Evolutionary conservation across 2,329 filamentous ascomycete species (phyloP), one percentile per base, ranked within the genome.

Genomic region (Graphilbum fragrans): DNA sequence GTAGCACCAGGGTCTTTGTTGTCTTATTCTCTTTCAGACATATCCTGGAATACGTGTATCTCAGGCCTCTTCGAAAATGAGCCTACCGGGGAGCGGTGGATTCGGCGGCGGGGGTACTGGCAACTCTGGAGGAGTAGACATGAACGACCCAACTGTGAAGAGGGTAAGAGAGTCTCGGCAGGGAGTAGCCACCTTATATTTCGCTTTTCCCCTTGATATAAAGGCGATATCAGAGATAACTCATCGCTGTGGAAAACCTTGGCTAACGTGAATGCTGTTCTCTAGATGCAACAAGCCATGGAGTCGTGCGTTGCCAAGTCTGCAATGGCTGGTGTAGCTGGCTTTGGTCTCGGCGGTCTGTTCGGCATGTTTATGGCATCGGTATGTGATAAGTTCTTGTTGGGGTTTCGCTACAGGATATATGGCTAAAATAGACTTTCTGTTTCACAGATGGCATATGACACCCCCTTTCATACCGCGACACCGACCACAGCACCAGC

Each of bases 291-390:
- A 70, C 63, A 69, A 20, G 77, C 78, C 35, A 94, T 95, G 86
- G 88, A 96, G 62, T 93, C 86, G 27, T 98, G 92, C 58, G 77
- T 82, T 20, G 80, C 80, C 44, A 98, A 98, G 63, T 84, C 86
- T 17, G 80, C 77, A 52, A 82, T 98, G 64, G 84, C 88, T 0
- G 92, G 90, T 43, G 85, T 82, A 20, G 93, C 93, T 77, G 92
- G 92, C 16, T 95, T 95, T 55, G 92, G 81, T 31, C 80, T 98
- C 50, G 92, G 92, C 48, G 92, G 87, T 54, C 69, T 93, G 35
- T 98, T 98, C 53, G 92, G 92, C 52, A 74, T 96, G 54, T 98
- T 98, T 69, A 98, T 96, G 90, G 86, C 88, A 45, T 92, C 85
- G 55, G 86, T 94, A 78, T 9, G 35, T 41, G 19, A 14, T 20